Evolutionary conservation across 257 asterid species (phyloP), one percentile per base, ranked within the genome.

Genomic region (Asclepias syriaca): DNA sequence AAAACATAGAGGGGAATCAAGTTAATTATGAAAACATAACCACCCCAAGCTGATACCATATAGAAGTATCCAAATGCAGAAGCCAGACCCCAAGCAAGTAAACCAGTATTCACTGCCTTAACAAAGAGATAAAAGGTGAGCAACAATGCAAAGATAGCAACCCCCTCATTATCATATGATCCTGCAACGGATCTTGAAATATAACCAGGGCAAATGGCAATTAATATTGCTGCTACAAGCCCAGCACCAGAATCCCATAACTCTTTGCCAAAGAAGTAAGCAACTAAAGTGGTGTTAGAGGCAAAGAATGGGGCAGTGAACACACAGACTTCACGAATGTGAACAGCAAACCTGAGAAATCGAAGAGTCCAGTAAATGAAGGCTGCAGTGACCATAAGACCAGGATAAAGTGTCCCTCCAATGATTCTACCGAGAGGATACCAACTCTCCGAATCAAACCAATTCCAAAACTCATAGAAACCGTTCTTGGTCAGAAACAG

Each of bases 21-120:
- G 82, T 95, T 95, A 78, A 95, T 95, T 79, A 95, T 95, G 87
- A 95, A 95, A 76, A 95, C 93, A 81, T 95, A 95, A 74, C 99
- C 99, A 78, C 99, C 99, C 98, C 99, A 95, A 7, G 99, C 98
- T 77, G 99, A 95, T 83, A 95, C 99, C 99, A 95, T 95, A 67
- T 95, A 95, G 77, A 95, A 95, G 75, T 95, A 95, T 74, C 96
- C 99, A 77, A 92, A 88, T 53, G 99, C 99, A 22, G 99, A 95
- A 76, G 87, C 99, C 79, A 95, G 73, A 68, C 94, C 85, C 99
- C 99, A 95, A 68, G 98, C 93, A 82, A 95, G 99, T 73, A 95
- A 95, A 19, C 99, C 99, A n/a, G 98, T 87, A 78, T 95, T 92
- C 74, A 95, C 99, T 51, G 99, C 99, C 89, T 95, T 95, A 69